phyloP scores from a whole-genome alignment of 2,329 filamentous ascomycete species.

The Pestalotiopsis fici region DNA sequence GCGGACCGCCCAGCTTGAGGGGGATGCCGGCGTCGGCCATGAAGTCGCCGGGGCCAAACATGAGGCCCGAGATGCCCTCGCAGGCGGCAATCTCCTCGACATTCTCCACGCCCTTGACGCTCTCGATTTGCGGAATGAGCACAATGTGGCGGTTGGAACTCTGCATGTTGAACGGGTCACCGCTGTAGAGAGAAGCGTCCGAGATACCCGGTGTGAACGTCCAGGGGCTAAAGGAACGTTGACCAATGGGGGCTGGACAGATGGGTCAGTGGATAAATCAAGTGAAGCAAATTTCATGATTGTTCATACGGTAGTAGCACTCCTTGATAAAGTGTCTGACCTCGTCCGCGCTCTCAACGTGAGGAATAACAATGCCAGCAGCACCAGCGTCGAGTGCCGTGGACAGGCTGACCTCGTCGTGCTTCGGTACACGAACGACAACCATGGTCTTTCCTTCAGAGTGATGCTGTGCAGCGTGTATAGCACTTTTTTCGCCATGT shows the following conservation, averaged over 20 bases:
- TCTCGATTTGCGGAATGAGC: constrained; percentile 21
- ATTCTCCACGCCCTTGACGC: constrained; percentile 23
- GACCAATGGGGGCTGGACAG: constrained; percentile 14
- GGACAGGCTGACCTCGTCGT: constrained; percentile 17
- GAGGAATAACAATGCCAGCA: constrained; percentile 20
- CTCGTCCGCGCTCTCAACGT: constrained; percentile 20
- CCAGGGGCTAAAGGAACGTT: constrained; percentile 19
- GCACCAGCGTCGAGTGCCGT: constrained; percentile 22
- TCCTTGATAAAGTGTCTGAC: constrained; percentile 18
- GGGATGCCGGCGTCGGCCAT: constrained; percentile 15
- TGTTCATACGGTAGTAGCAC: constrained; percentile 19
- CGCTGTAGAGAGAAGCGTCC: constrained; percentile 18
- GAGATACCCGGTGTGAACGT: constrained; percentile 21
- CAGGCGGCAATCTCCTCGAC: constrained; percentile 21
- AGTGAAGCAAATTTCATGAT: too few species aligned
- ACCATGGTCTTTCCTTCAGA: constrained; percentile 22
- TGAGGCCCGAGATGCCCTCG: constrained; percentile 13
- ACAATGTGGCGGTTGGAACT: constrained; percentile 21
- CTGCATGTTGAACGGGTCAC: constrained; percentile 22
- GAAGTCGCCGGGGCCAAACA: constrained; percentile 23
- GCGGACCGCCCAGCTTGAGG: constrained; percentile 6
- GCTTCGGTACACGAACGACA: constrained; percentile 19
- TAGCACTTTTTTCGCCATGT: constrained; percentile 13
- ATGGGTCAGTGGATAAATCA: not conserved
- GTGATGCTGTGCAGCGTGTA: constrained; percentile 21